Conservation (phyloP, 2,329 filamentous ascomycete species). For the Furcasterigmium sp. region DNA sequence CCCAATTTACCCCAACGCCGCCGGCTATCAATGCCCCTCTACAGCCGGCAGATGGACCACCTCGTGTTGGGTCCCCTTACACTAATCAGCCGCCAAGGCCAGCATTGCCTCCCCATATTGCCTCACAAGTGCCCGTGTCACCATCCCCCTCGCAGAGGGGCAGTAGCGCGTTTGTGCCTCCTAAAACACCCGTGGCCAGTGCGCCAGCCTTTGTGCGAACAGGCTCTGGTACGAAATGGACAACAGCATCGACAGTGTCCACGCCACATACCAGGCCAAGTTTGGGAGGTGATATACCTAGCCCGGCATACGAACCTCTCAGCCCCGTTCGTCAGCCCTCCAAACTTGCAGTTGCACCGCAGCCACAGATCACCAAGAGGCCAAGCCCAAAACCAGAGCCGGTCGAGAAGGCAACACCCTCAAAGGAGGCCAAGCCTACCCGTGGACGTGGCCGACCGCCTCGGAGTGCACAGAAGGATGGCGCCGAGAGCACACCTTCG, state of each 20-base stretch:
- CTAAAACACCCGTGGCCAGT: slow-evolving; percentile 26
- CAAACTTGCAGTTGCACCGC: slow-evolving; percentile 26
- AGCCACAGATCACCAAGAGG: slow-evolving; percentile 25
- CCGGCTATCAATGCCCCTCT: slow-evolving; percentile 14
- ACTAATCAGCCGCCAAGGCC: slow-evolving; percentile 25
- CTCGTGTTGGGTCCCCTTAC: slow-evolving; percentile 24
- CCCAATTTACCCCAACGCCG: slow-evolving; percentile 15
- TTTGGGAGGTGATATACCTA: slow-evolving; percentile 29
- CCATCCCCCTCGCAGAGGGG: slow-evolving; percentile 23
- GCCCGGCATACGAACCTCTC: slow-evolving; percentile 53
- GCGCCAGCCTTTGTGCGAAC: slow-evolving; percentile 21
- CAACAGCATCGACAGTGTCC: slow-evolving; percentile 48
- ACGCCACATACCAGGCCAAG: slow-evolving; percentile 39
- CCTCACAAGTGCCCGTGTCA: slow-evolving; percentile 29
- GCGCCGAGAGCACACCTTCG: slow-evolving; percentile 28
- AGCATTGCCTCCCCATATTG: slow-evolving; percentile 35
- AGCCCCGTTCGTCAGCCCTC: slow-evolving; percentile 44
- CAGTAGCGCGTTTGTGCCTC: slow-evolving; percentile 22
- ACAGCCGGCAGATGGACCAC: slow-evolving; percentile 16
- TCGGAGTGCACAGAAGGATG: slow-evolving; percentile 27
- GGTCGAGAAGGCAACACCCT: slow-evolving; percentile 4
- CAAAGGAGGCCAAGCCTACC: slow-evolving; percentile 5
- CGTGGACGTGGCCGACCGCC: slow-evolving; percentile 25
- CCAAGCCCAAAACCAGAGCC: slow-evolving; percentile 16
- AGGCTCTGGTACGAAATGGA: slow-evolving; percentile 54